Evolutionary conservation across 1,284 basidiomycete genomes (phyloP).

Genomic region (Cutaneotrichosporon spelunceum): DNA sequence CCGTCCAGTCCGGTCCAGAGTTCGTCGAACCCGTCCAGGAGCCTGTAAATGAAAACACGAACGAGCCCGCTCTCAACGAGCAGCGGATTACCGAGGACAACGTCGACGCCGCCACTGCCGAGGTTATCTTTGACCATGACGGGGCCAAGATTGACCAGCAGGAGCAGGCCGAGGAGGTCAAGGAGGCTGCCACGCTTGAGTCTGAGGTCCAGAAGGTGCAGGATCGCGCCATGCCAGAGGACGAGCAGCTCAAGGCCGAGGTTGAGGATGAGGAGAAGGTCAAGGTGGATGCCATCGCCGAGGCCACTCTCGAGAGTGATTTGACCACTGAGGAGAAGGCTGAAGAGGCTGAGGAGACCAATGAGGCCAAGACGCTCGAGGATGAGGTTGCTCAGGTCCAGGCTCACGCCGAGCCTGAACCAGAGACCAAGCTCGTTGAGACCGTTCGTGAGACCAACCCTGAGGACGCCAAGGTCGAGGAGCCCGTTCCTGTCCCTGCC

Average conservation of each 20-base stretch:
- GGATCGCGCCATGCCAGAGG: background rate
- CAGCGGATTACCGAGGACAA: background rate
- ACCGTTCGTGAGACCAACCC: background rate
- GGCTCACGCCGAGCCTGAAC: slow-evolving; percentile 9
- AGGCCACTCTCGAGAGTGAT: background rate
- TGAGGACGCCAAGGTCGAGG: background rate
- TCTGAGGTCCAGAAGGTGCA: slow-evolving; percentile 7
- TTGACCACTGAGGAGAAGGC: background rate
- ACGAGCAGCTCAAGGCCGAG: background rate
- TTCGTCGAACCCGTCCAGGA: slow-evolving; percentile 11
- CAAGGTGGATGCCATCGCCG: background rate
- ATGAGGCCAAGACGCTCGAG: background rate
- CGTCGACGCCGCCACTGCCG: slow-evolving; percentile 4
- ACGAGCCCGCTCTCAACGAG: background rate
- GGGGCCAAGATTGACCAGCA: background rate
- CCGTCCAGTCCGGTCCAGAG: no score
- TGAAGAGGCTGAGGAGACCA: background rate
- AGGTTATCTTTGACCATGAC: background rate
- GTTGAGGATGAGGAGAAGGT: slow-evolving; percentile 9
- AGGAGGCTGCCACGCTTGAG: background rate
- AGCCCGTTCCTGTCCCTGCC: background rate
- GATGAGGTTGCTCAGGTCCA: slow-evolving; percentile 61
- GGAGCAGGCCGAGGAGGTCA: slow-evolving; percentile 5
- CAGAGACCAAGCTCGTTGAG: background rate
- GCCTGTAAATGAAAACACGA: background rate